Evolutionary conservation across 2,329 filamentous ascomycete species (phyloP), one percentile per base, ranked within the genome.

Genomic region (Albifimbria verrucaria): DNA sequence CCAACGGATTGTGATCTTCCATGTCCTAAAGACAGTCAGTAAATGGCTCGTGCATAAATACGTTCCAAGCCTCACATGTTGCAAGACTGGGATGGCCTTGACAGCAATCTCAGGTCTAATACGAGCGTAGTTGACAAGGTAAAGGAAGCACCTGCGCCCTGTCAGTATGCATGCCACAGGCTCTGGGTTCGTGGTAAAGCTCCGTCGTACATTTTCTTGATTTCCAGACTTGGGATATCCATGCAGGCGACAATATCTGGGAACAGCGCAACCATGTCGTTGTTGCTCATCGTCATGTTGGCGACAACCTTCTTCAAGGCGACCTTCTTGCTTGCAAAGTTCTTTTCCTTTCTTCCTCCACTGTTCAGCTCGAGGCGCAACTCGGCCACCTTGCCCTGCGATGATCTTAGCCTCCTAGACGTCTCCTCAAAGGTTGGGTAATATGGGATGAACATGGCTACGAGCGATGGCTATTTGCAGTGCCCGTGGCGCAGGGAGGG

Each of bases 261-360:
- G 64, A 99, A 99, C 50, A 99, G 79, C 39, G 91, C 92, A 52
- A 97, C 89, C 94, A 99, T 99, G 72, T 99, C 94, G 68, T 97
- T 99, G 76, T 99, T 99, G 83, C 93, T 97, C 94, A 99, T 99
- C 59, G 94, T 99, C 94, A 99, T 99, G 71, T 99, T 99, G 70
- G 94, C 94, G 64, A 99, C 94, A 62, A 99, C 97, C 81, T 97
- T 97, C 82, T 99, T 99, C 58, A 99, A 81, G 11, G 94, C 92
- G 68, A 97, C 95, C 83, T 97, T 97, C 81, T 97, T 99, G 60
- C 86, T 85, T 44, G 88, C 83, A 74, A 91, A 88, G 75, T 95
- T 96, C 82, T 97, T 97, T 77, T 99, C 94, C 78, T 97, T 99
- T 80, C 96, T 97, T 61, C 90, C 88, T 69, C 92, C 92, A 73